A percentile compares a stretch with the other conserved stretches of the same genome.
Evolutionary conservation across 208 protist species (phyloP).

Genomic region (Porcisia deanei): DNA sequence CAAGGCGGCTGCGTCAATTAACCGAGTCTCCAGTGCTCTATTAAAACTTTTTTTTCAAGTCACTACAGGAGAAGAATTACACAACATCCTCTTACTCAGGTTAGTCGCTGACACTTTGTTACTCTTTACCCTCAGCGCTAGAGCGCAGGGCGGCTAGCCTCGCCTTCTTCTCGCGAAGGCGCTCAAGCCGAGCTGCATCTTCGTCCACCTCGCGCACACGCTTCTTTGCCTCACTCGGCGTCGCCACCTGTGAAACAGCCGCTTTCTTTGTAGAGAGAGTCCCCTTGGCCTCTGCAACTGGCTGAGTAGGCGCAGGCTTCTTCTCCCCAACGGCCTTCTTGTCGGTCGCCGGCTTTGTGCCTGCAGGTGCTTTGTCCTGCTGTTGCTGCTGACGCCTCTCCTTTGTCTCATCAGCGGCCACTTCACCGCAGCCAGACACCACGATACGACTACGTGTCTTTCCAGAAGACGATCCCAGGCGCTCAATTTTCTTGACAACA

Average conservation of each 20-base stretch:
- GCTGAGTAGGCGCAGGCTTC: neutral
- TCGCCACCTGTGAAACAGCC: neutral
- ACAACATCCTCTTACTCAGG: neutral
- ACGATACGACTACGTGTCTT: constrained; percentile 66
- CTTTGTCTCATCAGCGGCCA: constrained; percentile 32
- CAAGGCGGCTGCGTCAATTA: neutral
- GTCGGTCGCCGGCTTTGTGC: neutral
- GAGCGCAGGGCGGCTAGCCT: constrained; percentile 54
- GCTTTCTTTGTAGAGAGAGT: constrained; percentile 6
- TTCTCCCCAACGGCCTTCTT: constrained; percentile 6
- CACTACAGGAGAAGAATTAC: neutral
- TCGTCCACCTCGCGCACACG: constrained; percentile 28
- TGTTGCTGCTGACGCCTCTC: neutral
- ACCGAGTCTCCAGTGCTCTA: neutral
- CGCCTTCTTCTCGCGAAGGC: constrained; percentile 73
- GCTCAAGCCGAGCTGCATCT: constrained; percentile 43
- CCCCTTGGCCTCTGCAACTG: constrained; percentile 2
- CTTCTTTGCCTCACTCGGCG: constrained; percentile 28
- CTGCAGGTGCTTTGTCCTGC: constrained; percentile 7
- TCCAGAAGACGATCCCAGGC: constrained; percentile 63
- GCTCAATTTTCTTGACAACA: constrained; percentile 83
- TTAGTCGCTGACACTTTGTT: constrained; percentile 9
- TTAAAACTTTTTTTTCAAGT: neutral
- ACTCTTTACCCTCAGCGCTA: constrained; percentile 29
- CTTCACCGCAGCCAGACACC: constrained; percentile 83